Evolutionary conservation across 164 flowering plant species (phyloP).

Genomic region (Vitis riparia): DNA sequence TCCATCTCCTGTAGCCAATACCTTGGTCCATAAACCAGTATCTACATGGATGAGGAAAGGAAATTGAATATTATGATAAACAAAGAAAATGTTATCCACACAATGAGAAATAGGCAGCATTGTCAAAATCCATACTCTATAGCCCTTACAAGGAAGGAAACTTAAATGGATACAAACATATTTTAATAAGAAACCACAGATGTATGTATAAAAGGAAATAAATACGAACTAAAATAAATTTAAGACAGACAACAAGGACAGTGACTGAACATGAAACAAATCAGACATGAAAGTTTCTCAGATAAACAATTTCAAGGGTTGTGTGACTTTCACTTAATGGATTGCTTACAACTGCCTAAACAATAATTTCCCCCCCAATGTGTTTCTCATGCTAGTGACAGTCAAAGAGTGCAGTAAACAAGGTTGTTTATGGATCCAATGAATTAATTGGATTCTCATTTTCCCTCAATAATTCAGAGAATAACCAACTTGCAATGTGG

Average conservation of each 20-base stretch:
- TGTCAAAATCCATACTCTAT: conserved; percentile 1
- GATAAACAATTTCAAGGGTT: background rate
- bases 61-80: background rate
- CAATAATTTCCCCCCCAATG: background rate
- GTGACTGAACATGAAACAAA: background rate
- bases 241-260: background rate
- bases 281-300: background rate
- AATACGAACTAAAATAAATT: background rate
- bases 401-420: background rate
- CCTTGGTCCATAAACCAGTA: conserved; percentile 73
- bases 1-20: conserved; percentile 57
- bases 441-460: background rate
- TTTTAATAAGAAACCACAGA: no score
- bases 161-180: background rate
- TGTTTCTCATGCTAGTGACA: background rate
- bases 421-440: background rate
- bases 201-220: no score
- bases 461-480: background rate
- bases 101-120: background rate
- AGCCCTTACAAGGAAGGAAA: background rate
- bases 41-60: conserved; percentile 38
- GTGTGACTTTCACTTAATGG: background rate
- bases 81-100: background rate
- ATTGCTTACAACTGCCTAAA: background rate
- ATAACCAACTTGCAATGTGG: background rate